Percentiles rank a stretch among this genome's conserved stretches.
These are phyloP conservation scores for Flaveria brownii DNA, from an alignment of 129 eudicot species.

Conservation along the genomic window DNA sequence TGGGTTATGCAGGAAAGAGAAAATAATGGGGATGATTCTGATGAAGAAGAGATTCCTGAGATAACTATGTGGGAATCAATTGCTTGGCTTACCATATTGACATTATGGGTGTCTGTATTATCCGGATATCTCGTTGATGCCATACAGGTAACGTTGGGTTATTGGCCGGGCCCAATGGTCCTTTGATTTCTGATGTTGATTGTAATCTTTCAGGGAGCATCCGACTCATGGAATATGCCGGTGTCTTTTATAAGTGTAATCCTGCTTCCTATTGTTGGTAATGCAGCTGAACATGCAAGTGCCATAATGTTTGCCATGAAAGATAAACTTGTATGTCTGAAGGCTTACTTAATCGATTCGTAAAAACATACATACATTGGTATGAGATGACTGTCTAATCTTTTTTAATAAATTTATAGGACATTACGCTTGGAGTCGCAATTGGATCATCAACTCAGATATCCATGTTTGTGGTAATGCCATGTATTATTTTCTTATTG, in stretches of 20 bases:
- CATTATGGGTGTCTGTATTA: constrained; percentile 79
- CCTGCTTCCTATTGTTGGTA: constrained; percentile 90
- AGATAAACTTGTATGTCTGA: constrained; percentile 79
- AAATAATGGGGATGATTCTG: constrained; percentile 44
- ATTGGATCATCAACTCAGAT: constrained; percentile 97
- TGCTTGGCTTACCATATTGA: constrained; percentile 81
- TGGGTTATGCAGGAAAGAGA: constrained; percentile 44
- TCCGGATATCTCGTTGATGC: constrained; percentile 93
- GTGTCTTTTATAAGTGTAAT: constrained; percentile 91
- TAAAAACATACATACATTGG: neutral
- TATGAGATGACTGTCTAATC: constrained; percentile 13
- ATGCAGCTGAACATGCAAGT: constrained; percentile 98
- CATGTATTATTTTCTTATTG: neutral
- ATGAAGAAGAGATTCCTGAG: constrained; percentile 71
- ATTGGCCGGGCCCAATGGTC: neutral
- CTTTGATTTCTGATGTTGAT: neutral
- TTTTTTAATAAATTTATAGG: constrained; percentile 41
- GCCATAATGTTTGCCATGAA: constrained; percentile 97
- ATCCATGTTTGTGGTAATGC: constrained; percentile 93
- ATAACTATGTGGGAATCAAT: constrained; percentile 82
- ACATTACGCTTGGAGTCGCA: constrained; percentile 97
- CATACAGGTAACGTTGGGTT: constrained; percentile 58
- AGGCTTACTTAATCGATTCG: neutral
- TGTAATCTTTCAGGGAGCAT: constrained; percentile 76
- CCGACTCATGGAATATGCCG: constrained; percentile 85